Evolutionary conservation across 2,329 filamentous ascomycete genomes (phyloP).

Genomic region (Penicillium nordicum): DNA sequence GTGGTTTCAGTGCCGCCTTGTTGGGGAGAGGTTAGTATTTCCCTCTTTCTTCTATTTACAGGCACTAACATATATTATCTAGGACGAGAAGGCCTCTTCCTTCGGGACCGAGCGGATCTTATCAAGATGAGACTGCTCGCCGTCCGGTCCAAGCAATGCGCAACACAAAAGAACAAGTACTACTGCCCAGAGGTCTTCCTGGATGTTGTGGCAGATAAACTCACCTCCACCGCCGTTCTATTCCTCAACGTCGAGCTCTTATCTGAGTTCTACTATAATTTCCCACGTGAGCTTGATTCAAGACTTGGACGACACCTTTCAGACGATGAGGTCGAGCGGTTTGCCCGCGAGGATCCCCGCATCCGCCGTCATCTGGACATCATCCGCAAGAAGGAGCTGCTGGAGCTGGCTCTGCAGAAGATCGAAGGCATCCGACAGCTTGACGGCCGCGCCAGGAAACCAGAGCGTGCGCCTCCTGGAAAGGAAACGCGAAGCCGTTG

Average conservation of each 20-base stretch:
- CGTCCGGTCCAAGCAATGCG: constrained; percentile 86
- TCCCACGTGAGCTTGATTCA: constrained; percentile 85
- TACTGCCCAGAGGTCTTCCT: constrained; percentile 96
- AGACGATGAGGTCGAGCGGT: constrained; percentile 77
- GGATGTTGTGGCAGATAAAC: constrained; percentile 92
- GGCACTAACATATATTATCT: neutral
- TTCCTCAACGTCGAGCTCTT: constrained; percentile 97
- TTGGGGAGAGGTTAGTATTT: constrained; percentile 68
- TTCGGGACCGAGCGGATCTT: constrained; percentile 84
- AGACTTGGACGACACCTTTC: constrained; percentile 78
- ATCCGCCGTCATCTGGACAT: constrained; percentile 86
- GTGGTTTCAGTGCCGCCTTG: constrained; percentile 85
- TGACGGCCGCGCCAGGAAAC: constrained; percentile 63
- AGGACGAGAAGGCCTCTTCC: constrained; percentile 92
- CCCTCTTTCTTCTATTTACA: neutral
- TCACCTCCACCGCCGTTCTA: constrained; percentile 89
- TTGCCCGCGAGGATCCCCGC: constrained; percentile 90
- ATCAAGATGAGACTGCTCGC: constrained; percentile 86
- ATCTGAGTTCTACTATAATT: constrained; percentile 97
- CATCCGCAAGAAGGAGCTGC: constrained; percentile 83
- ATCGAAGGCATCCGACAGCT: constrained; percentile 87
- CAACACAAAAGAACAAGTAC: constrained; percentile 82
- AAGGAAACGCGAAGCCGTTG: constrained; percentile 42
- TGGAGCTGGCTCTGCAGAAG: constrained; percentile 91
- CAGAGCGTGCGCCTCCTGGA: constrained; percentile 34